phyloP scores from a whole-genome alignment of 2,329 filamentous ascomycete genomes.

The Fusarium duplospermum region DNA sequence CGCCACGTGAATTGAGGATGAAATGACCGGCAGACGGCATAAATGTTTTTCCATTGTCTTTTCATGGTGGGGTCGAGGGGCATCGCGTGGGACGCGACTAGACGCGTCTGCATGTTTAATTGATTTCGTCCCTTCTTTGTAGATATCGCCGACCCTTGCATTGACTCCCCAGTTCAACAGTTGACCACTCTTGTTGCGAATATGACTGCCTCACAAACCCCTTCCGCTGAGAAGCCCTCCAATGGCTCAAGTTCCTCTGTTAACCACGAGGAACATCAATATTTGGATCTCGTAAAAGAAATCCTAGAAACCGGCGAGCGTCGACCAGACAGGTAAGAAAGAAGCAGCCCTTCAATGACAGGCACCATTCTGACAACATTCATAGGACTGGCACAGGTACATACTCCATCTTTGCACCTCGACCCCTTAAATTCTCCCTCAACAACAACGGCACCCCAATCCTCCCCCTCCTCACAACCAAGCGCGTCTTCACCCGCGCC shows the following conservation, averaged over 20 bases:
- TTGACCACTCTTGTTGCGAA: not conserved
- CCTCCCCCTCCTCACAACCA: constrained; percentile 94
- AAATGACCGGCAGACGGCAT: not conserved
- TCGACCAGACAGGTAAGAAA: constrained; percentile 80
- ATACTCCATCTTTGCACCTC: constrained; percentile 86
- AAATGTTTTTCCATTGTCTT: constrained; percentile 4
- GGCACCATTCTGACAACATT: constrained; percentile 2
- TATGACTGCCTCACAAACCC: constrained; percentile 36
- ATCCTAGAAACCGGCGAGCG: constrained; percentile 88
- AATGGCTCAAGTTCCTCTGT: constrained; percentile 24
- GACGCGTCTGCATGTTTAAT: constrained; percentile 31
- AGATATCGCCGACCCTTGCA: not conserved
- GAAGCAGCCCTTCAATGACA: not conserved
- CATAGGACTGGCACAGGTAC: constrained; percentile 93
- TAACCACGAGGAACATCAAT: constrained; percentile 90
- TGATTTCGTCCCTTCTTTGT: constrained; percentile 16
- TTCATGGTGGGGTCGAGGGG: constrained; percentile 9
- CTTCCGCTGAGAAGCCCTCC: constrained; percentile 12
- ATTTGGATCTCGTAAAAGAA: constrained; percentile 87
- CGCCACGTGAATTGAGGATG: not conserved
- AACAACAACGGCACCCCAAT: constrained; percentile 72
- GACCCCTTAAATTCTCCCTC: constrained; percentile 87
- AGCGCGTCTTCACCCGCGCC: constrained; percentile 92
- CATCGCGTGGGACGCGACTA: constrained; percentile 18
- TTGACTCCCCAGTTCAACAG: not conserved